Evolutionary conservation across 352 stramenopile species (phyloP).

Genomic region (Phytopythium vexans): DNA sequence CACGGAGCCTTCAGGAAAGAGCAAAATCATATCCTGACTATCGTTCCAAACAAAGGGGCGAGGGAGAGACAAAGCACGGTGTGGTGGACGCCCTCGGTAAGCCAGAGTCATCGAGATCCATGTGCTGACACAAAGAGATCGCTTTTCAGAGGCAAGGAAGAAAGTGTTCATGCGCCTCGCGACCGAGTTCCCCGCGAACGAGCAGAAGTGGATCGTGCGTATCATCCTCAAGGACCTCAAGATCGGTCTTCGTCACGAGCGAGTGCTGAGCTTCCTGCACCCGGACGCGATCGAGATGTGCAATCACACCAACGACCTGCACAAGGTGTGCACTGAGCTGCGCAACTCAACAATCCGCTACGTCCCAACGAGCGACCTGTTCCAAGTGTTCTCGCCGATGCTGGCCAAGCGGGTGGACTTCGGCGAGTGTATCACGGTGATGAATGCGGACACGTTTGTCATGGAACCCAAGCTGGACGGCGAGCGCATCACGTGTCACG

Average conservation of each 20-base stretch:
- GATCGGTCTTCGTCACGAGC: conserved; percentile 77
- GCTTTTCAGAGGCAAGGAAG: conserved; percentile 19
- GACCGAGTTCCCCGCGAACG: conserved; percentile 66
- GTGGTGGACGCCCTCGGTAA: too few species aligned
- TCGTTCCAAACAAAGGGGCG: too few species aligned
- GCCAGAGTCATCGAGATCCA: too few species aligned
- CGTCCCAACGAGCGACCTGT: conserved; percentile 73
- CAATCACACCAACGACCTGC: conserved; percentile 85
- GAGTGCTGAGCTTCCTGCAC: conserved; percentile 78
- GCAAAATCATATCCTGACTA: too few species aligned
- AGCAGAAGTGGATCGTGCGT: conserved; percentile 85
- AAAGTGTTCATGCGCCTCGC: conserved; percentile 69
- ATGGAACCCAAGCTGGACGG: conserved; percentile 87
- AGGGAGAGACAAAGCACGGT: too few species aligned
- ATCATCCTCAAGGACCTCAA: conserved; percentile 87
- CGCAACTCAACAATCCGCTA: conserved; percentile 80
- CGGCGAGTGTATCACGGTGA: conserved; percentile 71
- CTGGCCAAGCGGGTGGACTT: conserved; percentile 83
- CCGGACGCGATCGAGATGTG: conserved; percentile 85
- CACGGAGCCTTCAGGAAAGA: too few species aligned
- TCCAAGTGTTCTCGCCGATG: conserved; percentile 87
- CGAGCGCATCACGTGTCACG: conserved; percentile 80
- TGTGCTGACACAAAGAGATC: too few species aligned
- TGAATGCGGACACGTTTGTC: conserved; percentile 68
- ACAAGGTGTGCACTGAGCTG: conserved; percentile 66